A percentile compares a stretch with the other conserved stretches of the same genome.
These are phyloP conservation scores for Trypanosomatidae sp. DNA, from an alignment of 208 protist genomes.

Conservation along the genomic window DNA sequence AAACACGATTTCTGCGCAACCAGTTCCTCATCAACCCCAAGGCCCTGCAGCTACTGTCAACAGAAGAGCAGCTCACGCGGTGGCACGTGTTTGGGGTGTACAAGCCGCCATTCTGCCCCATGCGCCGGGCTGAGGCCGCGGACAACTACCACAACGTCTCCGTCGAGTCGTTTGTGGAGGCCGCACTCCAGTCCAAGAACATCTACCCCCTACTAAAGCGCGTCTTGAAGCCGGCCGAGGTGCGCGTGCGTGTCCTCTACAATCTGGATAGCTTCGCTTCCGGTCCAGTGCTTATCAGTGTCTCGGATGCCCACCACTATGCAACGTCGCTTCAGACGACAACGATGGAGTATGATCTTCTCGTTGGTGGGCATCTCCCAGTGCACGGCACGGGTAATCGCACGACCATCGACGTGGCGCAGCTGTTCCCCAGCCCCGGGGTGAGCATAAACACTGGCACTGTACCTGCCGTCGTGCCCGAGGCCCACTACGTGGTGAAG, in stretches of 20 bases:
- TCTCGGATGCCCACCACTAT: constrained; percentile 46
- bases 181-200: constrained; percentile 54
- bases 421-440: constrained; percentile 26
- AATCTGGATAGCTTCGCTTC: constrained; percentile 67
- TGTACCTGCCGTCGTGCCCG: neutral
- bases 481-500: constrained; percentile 46
- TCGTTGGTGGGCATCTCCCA: constrained; percentile 72
- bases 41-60: constrained; percentile 44
- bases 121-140: constrained; percentile 59
- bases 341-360: constrained; percentile 74
- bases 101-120: constrained; percentile 90
- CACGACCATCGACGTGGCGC: constrained; percentile 14
- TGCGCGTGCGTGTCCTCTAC: constrained; percentile 77
- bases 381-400: constrained; percentile 29
- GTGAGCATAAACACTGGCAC: neutral
- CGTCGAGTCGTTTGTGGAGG: constrained; percentile 76
- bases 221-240: constrained; percentile 23
- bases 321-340: constrained; percentile 46
- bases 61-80: constrained; percentile 35
- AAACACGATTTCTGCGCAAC: constrained; percentile 83
- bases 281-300: constrained; percentile 69
- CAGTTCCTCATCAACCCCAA: constrained; percentile 80
- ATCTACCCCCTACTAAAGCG: constrained; percentile 47
- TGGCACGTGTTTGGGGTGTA: constrained; percentile 77
- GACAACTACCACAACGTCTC: constrained; percentile 83